Evolutionary conservation across 352 stramenopile genomes (phyloP).

Genomic region (Phytopythium chamaehyphon): DNA sequence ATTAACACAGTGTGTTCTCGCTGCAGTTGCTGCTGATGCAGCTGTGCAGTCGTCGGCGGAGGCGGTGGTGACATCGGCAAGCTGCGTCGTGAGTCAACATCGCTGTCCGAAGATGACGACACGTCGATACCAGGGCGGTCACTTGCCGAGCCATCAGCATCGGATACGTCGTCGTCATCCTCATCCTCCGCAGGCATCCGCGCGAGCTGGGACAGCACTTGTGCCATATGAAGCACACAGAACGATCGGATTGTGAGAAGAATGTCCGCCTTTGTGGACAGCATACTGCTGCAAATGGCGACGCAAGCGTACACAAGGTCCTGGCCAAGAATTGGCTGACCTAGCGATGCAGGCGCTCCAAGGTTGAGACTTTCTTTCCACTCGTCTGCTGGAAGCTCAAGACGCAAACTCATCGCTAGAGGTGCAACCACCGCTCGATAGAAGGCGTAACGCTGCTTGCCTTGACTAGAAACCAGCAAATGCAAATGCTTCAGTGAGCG

Average conservation of each 20-base stretch:
- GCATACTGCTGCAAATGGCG: slow-evolving; percentile 72
- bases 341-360: slow-evolving; percentile 47
- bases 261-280: slow-evolving; percentile 76
- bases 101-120: slow-evolving; percentile 5
- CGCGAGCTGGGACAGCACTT: slow-evolving; percentile 68
- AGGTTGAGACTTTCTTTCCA: slow-evolving; percentile 45
- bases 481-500: slow-evolving; percentile 49
- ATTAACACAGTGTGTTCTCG: slow-evolving; percentile 19
- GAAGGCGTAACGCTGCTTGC: slow-evolving; percentile 42
- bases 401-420: slow-evolving; percentile 43
- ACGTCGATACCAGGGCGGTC: background rate
- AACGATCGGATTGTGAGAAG: slow-evolving; percentile 73
- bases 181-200: slow-evolving; percentile 52
- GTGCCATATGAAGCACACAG: slow-evolving; percentile 73
- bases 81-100: slow-evolving; percentile 8
- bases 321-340: slow-evolving; percentile 59
- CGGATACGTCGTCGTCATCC: slow-evolving; percentile 28
- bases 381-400: slow-evolving; percentile 33
- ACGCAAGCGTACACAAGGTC: slow-evolving; percentile 77
- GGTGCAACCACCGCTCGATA: slow-evolving; percentile 45
- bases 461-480: slow-evolving; percentile 37
- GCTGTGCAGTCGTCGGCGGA: background rate
- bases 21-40: slow-evolving; percentile 14
- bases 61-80: slow-evolving; percentile 1
- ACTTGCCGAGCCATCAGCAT: slow-evolving; percentile 3